Percentiles rank a stretch among this genome's conserved stretches.
phyloP scores from a whole-genome alignment of 2,329 filamentous ascomycete genomes.

The Shiraia bambusicola region DNA sequence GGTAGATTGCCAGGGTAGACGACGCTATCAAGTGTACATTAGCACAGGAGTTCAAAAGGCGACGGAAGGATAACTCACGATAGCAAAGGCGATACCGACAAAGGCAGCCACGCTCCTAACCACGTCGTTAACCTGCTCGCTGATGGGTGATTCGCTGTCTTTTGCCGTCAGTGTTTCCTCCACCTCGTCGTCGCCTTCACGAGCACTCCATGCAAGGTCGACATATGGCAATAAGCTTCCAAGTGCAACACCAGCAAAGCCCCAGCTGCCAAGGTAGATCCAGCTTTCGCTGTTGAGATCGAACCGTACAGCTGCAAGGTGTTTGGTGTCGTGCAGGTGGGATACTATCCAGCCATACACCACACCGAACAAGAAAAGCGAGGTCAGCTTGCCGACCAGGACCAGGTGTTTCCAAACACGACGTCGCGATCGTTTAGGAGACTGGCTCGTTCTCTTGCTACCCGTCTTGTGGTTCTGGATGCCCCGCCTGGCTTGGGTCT shows the following conservation, averaged over 20 bases:
- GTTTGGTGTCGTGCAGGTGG: conserved; percentile 71
- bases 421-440: conserved; percentile 12
- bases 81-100: conserved; percentile 73
- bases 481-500: conserved; percentile 16
- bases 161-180: conserved; percentile 32
- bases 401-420: conserved; percentile 51
- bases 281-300: conserved; percentile 58
- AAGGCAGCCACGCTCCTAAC: conserved; percentile 71
- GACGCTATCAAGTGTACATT: conserved; percentile 59
- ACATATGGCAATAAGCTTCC: conserved; percentile 83
- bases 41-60: too few relatives aligned
- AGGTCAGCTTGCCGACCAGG: conserved; percentile 57
- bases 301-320: conserved; percentile 64
- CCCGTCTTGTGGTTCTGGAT: conserved; percentile 3
- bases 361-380: conserved; percentile 78
- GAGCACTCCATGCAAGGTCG: conserved; percentile 69
- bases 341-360: conserved; percentile 81
- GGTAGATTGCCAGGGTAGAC: conserved; percentile 89
- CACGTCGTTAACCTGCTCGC: conserved; percentile 73
- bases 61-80: too few relatives aligned
- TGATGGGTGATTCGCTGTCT: conserved; percentile 42
- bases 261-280: conserved; percentile 80
- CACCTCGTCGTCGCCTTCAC: conserved; percentile 40
- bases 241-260: conserved; percentile 71
- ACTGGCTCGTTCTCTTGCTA: conserved; percentile 5